These are phyloP conservation scores for Cercospora beticola DNA, from an alignment of 2,329 filamentous ascomycete genomes.

Conservation along the genomic window DNA sequence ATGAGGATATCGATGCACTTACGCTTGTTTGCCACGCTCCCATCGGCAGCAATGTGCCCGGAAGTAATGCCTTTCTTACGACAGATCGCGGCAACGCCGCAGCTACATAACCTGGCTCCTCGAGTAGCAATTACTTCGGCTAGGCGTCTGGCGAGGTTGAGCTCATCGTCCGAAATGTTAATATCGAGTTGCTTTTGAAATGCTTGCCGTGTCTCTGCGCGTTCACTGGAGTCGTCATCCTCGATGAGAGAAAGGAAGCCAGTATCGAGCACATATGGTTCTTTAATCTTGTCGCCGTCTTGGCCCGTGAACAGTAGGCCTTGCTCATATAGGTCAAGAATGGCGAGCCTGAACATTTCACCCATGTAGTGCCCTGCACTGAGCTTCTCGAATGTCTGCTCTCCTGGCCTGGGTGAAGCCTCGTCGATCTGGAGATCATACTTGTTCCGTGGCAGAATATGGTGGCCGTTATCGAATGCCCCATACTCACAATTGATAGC, in stretches of 20 bases:
- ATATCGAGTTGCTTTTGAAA: slow-evolving; percentile 33
- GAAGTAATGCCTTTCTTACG: not conserved
- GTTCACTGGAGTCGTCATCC: slow-evolving; percentile 49
- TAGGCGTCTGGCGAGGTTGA: not conserved
- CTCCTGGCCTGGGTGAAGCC: slow-evolving; percentile 85
- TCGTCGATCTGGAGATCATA: slow-evolving; percentile 89
- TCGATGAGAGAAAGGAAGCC: slow-evolving; percentile 89
- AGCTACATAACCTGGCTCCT: slow-evolving; percentile 9
- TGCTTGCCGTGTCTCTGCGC: slow-evolving; percentile 27
- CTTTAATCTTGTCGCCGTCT: slow-evolving; percentile 72
- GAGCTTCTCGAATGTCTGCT: slow-evolving; percentile 98
- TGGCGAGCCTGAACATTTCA: slow-evolving; percentile 86
- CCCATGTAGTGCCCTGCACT: slow-evolving; percentile 92
- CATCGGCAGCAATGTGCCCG: not conserved
- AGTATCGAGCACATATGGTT: slow-evolving; percentile 82
- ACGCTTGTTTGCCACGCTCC: not conserved
- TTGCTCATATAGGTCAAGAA: slow-evolving; percentile 79
- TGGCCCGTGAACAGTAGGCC: slow-evolving; percentile 76
- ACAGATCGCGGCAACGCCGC: not conserved
- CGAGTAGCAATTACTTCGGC: not conserved
- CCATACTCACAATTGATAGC: slow-evolving; percentile 99
- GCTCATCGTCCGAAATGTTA: not conserved
- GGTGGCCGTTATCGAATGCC: slow-evolving; percentile 92
- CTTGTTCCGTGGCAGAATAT: slow-evolving; percentile 79
- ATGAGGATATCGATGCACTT: not conserved